Base-by-base conservation (phyloP, 2,329 filamentous ascomycete genomes). In the Pseudogymnoascus sp. region DNA sequence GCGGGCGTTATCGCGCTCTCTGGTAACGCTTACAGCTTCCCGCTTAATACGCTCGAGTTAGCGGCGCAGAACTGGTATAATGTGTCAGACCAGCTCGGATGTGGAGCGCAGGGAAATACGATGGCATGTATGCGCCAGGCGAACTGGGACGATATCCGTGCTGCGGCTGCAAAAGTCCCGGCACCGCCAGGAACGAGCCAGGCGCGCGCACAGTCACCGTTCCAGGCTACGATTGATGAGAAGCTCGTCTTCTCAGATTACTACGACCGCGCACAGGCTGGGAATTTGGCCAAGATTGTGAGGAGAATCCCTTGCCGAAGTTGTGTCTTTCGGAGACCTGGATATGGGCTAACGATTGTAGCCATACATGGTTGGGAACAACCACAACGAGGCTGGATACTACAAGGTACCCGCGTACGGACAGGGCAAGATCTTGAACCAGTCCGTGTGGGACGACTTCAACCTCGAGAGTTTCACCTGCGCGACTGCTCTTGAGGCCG, bases 381-480 rank as follows among this genome's bases (percentile, higher is more conserved):
- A 62, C 23, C 44, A 72, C 38, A 65, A 68, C 62, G 71, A 73
- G 64, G 65, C 67, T 2, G 70, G 67, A 14, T 64, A 67, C 21
- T 71, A 67, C 63, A 64, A 66, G 53, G 61, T 66, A 11, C 38
- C 62, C 16, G 65, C 65, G 4, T 65, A 64, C 37, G 46, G 60
- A 16, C 40, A 53, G 46, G 50, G 16, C 10, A 63, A 61, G 18
- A 37, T 46, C 18, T 34, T 56, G 42, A 61, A 46, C 18, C 12
- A 25, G 23, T 53, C 63, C 8, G 65, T 67, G 18, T 68, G 66
- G 67, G 53, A 64, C 14, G 60, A 64, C 14, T 65, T 71, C 34
- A 68, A 70, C 28, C 62, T 66, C 28, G 61, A 63, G 14, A 63
- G 64, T 1, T 73, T 73, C 62, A 79, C 62, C 60, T 72, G 73